Conservation (phyloP, 2,329 filamentous ascomycete species). For the Fusarium pseudograminearum region DNA sequence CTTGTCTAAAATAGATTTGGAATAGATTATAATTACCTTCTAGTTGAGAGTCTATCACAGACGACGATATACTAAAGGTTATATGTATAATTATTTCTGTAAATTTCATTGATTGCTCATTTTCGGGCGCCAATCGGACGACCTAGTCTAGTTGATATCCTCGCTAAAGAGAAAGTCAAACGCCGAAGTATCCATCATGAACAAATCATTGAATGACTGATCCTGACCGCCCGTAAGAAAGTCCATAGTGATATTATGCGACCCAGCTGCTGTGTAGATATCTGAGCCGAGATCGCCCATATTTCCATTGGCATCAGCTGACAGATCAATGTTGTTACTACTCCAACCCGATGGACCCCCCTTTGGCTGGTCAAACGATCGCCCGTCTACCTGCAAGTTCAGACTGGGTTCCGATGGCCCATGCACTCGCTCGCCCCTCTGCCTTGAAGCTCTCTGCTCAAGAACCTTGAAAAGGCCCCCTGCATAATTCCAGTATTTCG, state of each 20-base stretch:
- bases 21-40: too few relatives aligned
- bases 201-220: neutral
- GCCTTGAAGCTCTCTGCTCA: slow-evolving; percentile 6
- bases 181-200: neutral
- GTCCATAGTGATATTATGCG: neutral
- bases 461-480: neutral
- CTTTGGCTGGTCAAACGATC: neutral
- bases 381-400: neutral
- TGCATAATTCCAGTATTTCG: slow-evolving; percentile 18
- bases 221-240: neutral
- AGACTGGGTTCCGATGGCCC: neutral
- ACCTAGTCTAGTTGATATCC: neutral
- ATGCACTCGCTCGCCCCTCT: neutral
- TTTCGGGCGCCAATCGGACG: neutral
- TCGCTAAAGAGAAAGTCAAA: neutral
- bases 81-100: too few relatives aligned
- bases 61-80: too few relatives aligned
- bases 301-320: accelerated
- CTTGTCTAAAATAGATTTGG: too few relatives aligned
- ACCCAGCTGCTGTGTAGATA: accelerated
- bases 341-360: neutral
- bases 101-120: too few relatives aligned
- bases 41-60: too few relatives aligned
- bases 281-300: neutral
- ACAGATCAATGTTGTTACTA: accelerated